Evolutionary conservation across 176 grass and related monocot species (phyloP).

Genomic region (Ananas comosus): DNA sequence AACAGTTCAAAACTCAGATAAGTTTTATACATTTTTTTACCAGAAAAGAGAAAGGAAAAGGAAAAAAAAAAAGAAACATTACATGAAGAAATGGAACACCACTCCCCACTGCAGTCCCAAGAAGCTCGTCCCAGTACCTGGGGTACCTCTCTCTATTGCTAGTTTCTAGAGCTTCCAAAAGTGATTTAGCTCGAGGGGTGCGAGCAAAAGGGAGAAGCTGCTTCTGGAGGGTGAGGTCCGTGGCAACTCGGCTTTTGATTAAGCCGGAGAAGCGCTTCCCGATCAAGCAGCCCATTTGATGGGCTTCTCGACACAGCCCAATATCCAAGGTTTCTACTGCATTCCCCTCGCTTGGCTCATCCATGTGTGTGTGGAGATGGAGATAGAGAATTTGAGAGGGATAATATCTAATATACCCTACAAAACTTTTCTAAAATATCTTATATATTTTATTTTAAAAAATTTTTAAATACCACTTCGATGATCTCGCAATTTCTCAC

Average conservation of each 20-base stretch:
- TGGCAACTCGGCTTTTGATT: conserved; percentile 53
- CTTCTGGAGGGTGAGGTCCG: conserved; percentile 43
- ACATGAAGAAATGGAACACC: conserved; percentile 55
- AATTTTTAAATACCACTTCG: no score
- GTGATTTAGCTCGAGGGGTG: conserved; percentile 24
- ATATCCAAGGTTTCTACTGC: conserved; percentile 40
- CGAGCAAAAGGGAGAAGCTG: conserved; percentile 69
- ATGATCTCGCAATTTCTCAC: no score
- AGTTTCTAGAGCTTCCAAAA: conserved; percentile 42
- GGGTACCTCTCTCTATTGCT: conserved; percentile 49
- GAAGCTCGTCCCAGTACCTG: conserved; percentile 62
- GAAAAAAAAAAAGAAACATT: neutral
- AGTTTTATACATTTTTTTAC: no score
- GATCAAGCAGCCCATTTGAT: conserved; percentile 36
- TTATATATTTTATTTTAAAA: no score
- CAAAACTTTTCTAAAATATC: no score
- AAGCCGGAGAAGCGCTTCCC: conserved; percentile 40
- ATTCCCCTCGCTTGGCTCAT: neutral
- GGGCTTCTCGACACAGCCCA: conserved; percentile 33
- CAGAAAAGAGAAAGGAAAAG: neutral
- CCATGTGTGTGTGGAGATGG: neutral
- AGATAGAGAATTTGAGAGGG: no score
- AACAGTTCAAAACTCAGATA: no score
- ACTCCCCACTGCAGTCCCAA: conserved; percentile 54
- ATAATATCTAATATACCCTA: no score